A percentile compares a stretch with the other conserved stretches of the same genome.
Conservation (phyloP, 2,329 filamentous ascomycete species). For the Elsinoe australis region DNA sequence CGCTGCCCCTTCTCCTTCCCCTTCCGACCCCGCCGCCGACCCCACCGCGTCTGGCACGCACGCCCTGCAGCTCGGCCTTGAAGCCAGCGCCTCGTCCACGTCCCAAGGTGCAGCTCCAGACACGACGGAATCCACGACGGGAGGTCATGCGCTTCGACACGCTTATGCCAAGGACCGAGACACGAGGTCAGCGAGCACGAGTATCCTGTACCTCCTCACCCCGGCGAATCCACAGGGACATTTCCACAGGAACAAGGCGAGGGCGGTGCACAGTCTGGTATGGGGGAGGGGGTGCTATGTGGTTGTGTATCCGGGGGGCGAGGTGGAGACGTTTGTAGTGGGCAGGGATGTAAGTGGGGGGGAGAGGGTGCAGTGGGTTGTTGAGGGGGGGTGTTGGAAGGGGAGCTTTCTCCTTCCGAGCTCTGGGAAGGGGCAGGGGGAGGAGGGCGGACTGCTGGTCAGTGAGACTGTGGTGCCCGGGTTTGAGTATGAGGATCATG, state of each 20-base stretch:
- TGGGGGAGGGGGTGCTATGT: conserved; percentile 57
- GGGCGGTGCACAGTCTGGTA: conserved; percentile 60
- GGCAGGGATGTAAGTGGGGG: conserved; percentile 50
- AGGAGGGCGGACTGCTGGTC: conserved; percentile 52
- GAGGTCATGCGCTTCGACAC: background rate
- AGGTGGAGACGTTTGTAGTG: conserved; percentile 58
- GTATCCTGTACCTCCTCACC: conserved; percentile 59
- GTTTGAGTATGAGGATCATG: conserved; percentile 60
- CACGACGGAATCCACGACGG: too few species aligned
- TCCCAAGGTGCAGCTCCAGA: conserved; percentile 32
- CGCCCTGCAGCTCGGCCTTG: conserved; percentile 27
- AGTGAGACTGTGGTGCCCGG: conserved; percentile 61
- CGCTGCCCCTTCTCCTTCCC: conserved; percentile 19
- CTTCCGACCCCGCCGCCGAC: conserved; percentile 27
- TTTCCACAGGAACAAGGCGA: conserved; percentile 56
- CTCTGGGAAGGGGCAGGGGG: conserved; percentile 18
- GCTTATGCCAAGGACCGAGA: conserved; percentile 4
- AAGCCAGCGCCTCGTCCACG: conserved; percentile 26
- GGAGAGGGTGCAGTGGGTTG: conserved; percentile 60
- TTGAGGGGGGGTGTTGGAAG: conserved; percentile 62
- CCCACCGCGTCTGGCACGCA: conserved; percentile 27
- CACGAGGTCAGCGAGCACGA: conserved; percentile 50
- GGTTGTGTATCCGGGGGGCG: conserved; percentile 48
- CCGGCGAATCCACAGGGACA: conserved; percentile 47
- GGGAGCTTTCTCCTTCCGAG: conserved; percentile 50